Conservation (phyloP, 306 rosid species). For the Sicyos baderoa region DNA sequence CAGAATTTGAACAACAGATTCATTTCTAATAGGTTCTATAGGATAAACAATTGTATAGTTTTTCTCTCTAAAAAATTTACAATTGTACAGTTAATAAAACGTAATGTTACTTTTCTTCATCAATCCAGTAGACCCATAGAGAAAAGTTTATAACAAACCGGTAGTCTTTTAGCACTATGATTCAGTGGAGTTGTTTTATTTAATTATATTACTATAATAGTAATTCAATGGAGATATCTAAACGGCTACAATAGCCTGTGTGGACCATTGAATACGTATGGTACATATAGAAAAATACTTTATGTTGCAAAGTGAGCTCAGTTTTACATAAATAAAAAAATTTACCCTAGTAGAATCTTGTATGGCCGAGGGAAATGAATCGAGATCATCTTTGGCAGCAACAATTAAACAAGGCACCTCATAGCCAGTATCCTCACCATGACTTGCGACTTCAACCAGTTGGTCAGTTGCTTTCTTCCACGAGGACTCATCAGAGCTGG, state of each 20-base stretch:
- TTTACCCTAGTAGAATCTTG: conserved; percentile 88
- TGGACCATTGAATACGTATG: not conserved
- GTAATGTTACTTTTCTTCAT: not conserved
- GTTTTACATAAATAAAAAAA: not conserved
- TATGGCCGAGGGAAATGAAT: conserved; percentile 80
- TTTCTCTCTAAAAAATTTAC: not conserved
- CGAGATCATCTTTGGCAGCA: conserved; percentile 90
- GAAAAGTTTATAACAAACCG: too few relatives aligned
- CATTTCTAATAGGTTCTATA: not conserved
- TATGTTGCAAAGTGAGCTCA: too few relatives aligned
- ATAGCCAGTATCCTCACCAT: conserved; percentile 90
- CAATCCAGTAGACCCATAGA: not conserved
- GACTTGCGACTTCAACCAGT: conserved; percentile 77
- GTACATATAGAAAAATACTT: not conserved
- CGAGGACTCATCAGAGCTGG: conserved; percentile 74
- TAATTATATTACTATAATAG: too few relatives aligned
- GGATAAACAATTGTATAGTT: not conserved
- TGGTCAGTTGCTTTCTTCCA: conserved; percentile 79
- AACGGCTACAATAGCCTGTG: not conserved
- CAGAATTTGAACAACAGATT: not conserved
- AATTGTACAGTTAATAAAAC: too few relatives aligned
- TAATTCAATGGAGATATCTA: not conserved
- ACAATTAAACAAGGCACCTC: conserved; percentile 98
- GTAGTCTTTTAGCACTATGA: not conserved
- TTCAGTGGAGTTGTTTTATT: not conserved